Base-by-base conservation (phyloP, 2,329 filamentous ascomycete genomes). In the Cryoendolithus antarcticus region DNA sequence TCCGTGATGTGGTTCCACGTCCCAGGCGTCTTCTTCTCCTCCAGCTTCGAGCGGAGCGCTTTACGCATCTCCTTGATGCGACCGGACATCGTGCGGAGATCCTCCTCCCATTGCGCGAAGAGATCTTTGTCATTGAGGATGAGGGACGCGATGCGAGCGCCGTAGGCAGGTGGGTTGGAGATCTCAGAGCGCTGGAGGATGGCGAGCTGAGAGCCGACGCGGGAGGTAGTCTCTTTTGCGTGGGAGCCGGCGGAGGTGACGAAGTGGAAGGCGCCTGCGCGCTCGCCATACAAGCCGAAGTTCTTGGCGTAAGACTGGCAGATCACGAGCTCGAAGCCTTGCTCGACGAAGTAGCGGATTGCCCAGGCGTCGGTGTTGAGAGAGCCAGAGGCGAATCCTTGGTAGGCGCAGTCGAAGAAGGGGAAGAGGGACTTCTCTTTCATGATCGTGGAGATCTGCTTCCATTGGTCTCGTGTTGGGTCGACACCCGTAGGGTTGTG, bases 401-500 rank as follows among this genome's bases (percentile, higher is more conserved):
- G 91, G 70, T 98, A 98, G 41, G 91, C 91, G 49, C 77, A 85
- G 70, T 98, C 91, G 66, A 98, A 96, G 75, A 98, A 96, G 54
- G 91, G 89, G 68, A 98, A 94, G 63, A 93, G 89, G 47, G 75
- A 75, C 65, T 82, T 86, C 55, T 75, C 63, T 53, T 74, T 75
- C 62, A 96, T 78, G 32, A 94, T 63, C 33, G 70, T 62, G 38
- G 89, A 86, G 45, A 98, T 77, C 65, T 93, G 75, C 62, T 82
- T 85, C 91, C 91, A 98, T 67, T 98, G 91, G 39, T 89, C 85
- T 50, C 82, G 71, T 13, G 88, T 93, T 6, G 88, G 88, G 64
- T 98, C 91, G 46, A 98, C 88, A 43, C 91, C 91, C 1, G 91
- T 98, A 29, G 91, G 91, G 70, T 98, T 98, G 71, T 98, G 91